Evolutionary conservation across 192 early-diverging fungal genomes (phyloP), one percentile per base, ranked within the genome.

Genomic region (Jimgerdemannia lactiflua): DNA sequence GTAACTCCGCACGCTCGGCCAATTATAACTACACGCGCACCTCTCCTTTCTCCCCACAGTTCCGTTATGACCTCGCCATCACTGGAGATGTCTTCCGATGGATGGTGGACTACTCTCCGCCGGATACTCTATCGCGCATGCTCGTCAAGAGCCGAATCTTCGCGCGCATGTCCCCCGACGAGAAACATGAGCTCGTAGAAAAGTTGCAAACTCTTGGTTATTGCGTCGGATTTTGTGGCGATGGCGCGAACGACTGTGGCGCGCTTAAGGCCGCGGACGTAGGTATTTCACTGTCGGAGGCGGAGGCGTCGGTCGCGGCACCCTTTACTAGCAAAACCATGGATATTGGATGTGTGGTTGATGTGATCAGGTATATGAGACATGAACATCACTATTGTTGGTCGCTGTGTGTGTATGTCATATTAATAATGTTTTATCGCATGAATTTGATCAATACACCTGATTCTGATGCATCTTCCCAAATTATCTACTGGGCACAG

Each of bases 231-330:
- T 99, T 99, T 81, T 98, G 97, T 79, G 98, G 98, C n/a, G 98
- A 99, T 79, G 98, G 98, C 9, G 97, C 98, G 19, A 99, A 99
- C 75, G 98, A 99, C 81, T 96, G 95, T 84, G 96, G 97, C 19
- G 98, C 98, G 3, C 84, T 99, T 14, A 95, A 98, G 71, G 93
- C 94, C 1, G 97, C 95, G 19, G 98, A 99, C 81, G 94, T 97
- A 65, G 98, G 98, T 0, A 85, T 99, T 19, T 97, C 95, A 10
- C 86, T 99, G 67, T 97, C 95, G 14, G 97, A 99, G 73, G 98
- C 98, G 4, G 98, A 99, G 77, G 95, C 97, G 3, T 95, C 94
- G 65, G 97, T 99, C 11, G 98, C 98, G 4, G 98, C 98, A 11
- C 97, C 97, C 3, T 99, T 99, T 80, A 99, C 97, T 0, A 96